Evolutionary conservation across 306 rosid genomes (phyloP).

Genomic region (Begonia loranthoides): DNA sequence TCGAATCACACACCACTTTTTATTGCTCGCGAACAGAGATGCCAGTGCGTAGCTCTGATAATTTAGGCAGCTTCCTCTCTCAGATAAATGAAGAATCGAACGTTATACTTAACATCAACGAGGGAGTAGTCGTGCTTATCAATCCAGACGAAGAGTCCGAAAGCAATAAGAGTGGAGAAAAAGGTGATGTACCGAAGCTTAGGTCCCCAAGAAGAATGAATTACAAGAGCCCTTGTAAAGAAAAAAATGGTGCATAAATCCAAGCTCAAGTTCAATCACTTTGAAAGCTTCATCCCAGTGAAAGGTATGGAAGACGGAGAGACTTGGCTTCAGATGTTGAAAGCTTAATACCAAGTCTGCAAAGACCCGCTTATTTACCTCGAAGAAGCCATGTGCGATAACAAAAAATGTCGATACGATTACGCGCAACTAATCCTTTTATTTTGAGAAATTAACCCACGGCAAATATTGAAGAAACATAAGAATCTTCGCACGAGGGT

Average conservation of each 20-base stretch:
- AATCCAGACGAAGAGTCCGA: too few species aligned
- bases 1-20: constrained; percentile 17
- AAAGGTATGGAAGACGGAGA: constrained; percentile 3
- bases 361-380: constrained; percentile 15
- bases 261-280: constrained; percentile 35
- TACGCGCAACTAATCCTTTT: too few species aligned
- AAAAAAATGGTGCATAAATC: constrained; percentile 26
- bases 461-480: too few species aligned
- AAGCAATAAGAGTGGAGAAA: too few species aligned
- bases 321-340: constrained; percentile 13
- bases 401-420: too few species aligned
- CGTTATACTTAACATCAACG: constrained; percentile 13
- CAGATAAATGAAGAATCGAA: constrained; percentile 16
- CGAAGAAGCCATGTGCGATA: constrained; percentile 16
- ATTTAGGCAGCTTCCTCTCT: constrained; percentile 10
- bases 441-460: too few species aligned
- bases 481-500: too few species aligned
- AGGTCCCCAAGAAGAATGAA: constrained; percentile 20
- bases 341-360: constrained; percentile 30
- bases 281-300: constrained; percentile 8
- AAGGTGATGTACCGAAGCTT: too few species aligned
- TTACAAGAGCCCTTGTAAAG: constrained; percentile 24
- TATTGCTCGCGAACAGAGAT: background rate
- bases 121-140: too few species aligned
- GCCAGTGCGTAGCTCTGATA: background rate